Evolutionary conservation across 768 basidiomycete genomes (phyloP).

Genomic region (Pleurotus salmoneostramineus): DNA sequence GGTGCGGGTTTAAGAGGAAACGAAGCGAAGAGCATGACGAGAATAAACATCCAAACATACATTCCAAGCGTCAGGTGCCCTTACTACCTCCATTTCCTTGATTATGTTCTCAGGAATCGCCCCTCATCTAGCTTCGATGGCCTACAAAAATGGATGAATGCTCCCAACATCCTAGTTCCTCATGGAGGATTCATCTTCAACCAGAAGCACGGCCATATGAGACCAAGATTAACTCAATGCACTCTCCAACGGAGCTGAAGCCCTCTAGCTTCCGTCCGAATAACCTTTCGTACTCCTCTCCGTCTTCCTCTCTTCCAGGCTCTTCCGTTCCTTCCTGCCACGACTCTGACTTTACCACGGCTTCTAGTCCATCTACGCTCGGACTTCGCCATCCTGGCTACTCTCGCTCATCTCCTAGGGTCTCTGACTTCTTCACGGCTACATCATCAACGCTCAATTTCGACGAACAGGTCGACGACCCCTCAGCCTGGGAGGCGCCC

Average conservation of each 20-base stretch:
- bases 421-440: not conserved
- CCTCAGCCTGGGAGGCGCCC: no score
- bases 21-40: not conserved
- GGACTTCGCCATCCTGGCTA: constrained; percentile 7
- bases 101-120: not conserved
- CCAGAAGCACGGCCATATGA: not conserved
- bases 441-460: not conserved
- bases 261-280: not conserved
- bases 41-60: not conserved
- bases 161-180: not conserved
- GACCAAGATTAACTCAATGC: not conserved
- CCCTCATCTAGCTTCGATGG: not conserved
- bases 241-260: not conserved
- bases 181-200: not conserved
- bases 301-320: not conserved
- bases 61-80: constrained; percentile 5
- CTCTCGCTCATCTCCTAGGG: not conserved
- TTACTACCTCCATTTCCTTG: not conserved
- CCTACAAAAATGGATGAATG: not conserved
- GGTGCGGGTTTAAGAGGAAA: not conserved
- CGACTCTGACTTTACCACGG: not conserved
- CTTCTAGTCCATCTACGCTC: constrained; percentile 10
- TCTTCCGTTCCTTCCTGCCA: constrained; percentile 5
- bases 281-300: not conserved
- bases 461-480: not conserved